These are phyloP conservation scores for Mycena epipterygia DNA, from an alignment of 768 basidiomycete species.

Conservation along the genomic window DNA sequence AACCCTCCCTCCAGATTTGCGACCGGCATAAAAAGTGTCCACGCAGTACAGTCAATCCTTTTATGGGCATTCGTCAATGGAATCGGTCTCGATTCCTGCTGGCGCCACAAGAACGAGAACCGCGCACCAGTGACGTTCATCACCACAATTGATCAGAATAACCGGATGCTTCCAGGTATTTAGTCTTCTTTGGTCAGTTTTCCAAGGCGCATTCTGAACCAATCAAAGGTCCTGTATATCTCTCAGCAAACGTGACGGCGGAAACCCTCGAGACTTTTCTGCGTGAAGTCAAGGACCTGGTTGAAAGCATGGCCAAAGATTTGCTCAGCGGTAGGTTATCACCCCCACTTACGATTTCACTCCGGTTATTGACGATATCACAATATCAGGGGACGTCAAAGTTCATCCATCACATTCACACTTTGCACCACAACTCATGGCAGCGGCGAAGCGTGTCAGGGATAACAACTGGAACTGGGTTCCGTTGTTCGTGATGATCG, in stretches of 20 bases:
- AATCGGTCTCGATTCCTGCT: slow-evolving; percentile 29
- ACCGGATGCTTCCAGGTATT: slow-evolving; percentile 29
- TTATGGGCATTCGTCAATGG: slow-evolving; percentile 9
- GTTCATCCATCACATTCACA: slow-evolving; percentile 9
- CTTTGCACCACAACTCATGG: not conserved
- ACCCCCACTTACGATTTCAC: not conserved
- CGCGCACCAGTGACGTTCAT: slow-evolving; percentile 31
- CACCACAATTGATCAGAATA: slow-evolving; percentile 24
- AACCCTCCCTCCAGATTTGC: slow-evolving; percentile 16
- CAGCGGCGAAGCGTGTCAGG: not conserved
- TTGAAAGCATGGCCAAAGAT: slow-evolving; percentile 14
- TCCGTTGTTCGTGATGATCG: slow-evolving; percentile 30
- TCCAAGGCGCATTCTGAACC: not conserved
- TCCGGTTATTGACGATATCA: not conserved
- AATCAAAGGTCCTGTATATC: slow-evolving; percentile 10
- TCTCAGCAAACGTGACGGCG: slow-evolving; percentile 3
- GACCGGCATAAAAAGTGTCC: slow-evolving; percentile 10
- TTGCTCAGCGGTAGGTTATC: slow-evolving; percentile 2
- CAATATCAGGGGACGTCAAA: not conserved
- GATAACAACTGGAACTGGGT: slow-evolving; percentile 14
- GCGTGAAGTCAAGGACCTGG: slow-evolving; percentile 1
- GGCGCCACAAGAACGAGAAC: slow-evolving; percentile 36
- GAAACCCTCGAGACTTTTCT: slow-evolving; percentile 4
- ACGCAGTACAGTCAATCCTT: slow-evolving; percentile 10
- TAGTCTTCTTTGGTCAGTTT: not conserved